A percentile compares a stretch with the other conserved stretches of the same genome.
Conservation (phyloP, 2,329 filamentous ascomycete species). For the Pseudogymnoascus sp. region DNA sequence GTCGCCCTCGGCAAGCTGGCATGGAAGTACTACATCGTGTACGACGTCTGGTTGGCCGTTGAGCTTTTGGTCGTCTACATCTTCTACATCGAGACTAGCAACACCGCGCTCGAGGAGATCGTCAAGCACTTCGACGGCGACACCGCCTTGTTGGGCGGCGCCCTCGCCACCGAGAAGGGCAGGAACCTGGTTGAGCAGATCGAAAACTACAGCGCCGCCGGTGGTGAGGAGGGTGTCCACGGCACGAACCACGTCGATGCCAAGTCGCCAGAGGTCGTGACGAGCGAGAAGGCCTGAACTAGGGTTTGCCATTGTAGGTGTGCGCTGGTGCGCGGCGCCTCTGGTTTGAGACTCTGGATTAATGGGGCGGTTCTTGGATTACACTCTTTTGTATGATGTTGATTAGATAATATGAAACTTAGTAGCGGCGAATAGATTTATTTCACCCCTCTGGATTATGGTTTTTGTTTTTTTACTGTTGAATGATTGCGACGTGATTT, state of each 20-base stretch:
- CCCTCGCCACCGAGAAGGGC: conserved; percentile 20
- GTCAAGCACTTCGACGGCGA: conserved; percentile 39
- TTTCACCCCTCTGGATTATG: neutral
- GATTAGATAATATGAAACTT: neutral
- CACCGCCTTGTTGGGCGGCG: conserved; percentile 27
- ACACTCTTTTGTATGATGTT: neutral
- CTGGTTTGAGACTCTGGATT: neutral
- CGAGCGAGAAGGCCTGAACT: neutral
- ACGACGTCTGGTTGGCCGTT: conserved; percentile 29
- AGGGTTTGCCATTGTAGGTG: neutral
- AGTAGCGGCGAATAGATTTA: neutral
- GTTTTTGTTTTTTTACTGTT: neutral
- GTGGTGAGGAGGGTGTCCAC: neutral
- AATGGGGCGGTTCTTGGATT: neutral
- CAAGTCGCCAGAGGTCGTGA: neutral
- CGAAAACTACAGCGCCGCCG: neutral
- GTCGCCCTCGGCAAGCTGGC: conserved; percentile 28
- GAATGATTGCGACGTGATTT: neutral
- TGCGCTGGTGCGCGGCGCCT: neutral
- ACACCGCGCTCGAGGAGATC: conserved; percentile 38
- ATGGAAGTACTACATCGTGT: conserved; percentile 37
- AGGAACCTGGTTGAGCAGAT: conserved; percentile 9
- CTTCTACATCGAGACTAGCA: conserved; percentile 36
- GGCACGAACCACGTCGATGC: neutral
- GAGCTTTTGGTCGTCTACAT: conserved; percentile 24